Base-by-base conservation (phyloP, 129 eudicot genomes). In the Helichrysum umbraculigerum region DNA sequence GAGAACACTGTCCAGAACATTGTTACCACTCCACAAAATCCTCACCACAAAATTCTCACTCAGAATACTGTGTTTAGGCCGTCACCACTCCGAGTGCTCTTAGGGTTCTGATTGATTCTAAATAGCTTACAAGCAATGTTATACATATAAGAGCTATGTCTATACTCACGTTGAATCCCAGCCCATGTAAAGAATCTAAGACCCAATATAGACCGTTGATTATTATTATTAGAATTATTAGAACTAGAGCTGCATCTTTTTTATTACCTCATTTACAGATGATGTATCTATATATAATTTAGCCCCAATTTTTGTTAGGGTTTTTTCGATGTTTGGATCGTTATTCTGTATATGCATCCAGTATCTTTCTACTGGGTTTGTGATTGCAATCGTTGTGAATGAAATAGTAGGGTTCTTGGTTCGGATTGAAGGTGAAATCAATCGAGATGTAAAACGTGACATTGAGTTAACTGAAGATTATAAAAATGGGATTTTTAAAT, bases 111-210 rank as follows among this genome's bases (percentile, higher is more conserved):
- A 66, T 78, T 37, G 63, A 93, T 58, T 32, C 41, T 69, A 3
- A 93, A 83, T 70, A 84, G 16, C 69, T 87, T 83, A 80, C 87
- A 85, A 75, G 97, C 97, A 70, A 83, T 74, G 73, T 66, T 77
- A 51, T 93, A 93, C 87, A 87, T 87, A 54, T 76, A 83, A 7
- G 81, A 76, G 22, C 83, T 80, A 52, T 88, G 98, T 19, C 86
- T 81, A 68, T 93, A 89, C 51, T 61, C 78, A 51, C 85, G 84
- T 20, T 88, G 97, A 30, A 81, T 57, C 11, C 92, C 97, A 52
- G 97, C 92, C 98, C 97, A 93, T 19, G 91, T 83, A 83, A 93
- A 93, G 81, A 93, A 93, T 59, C 97, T 80, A 44, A 93, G 81
- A 72, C 96, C 93, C 74, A 82, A 80, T 61, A 77, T 22, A 22